A percentile compares a stretch with the other conserved stretches of the same genome.
Conservation (phyloP, 768 basidiomycete species). For the Suillus lakei region DNA sequence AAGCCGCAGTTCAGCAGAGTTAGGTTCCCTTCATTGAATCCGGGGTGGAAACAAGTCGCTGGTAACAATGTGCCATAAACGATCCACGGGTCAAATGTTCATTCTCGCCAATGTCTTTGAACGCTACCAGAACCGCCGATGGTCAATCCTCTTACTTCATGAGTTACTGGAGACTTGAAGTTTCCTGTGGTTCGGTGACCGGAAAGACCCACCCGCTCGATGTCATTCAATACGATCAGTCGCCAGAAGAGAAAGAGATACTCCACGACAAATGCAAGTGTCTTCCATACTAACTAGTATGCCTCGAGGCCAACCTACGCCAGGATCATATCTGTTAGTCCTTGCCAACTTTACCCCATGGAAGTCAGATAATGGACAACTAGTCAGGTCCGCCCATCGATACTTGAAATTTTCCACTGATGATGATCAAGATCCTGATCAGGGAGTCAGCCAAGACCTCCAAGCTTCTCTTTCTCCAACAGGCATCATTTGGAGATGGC, state of each 20-base stretch:
- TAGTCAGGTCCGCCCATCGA: neutral
- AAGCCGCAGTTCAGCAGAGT: neutral
- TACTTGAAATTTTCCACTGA: neutral
- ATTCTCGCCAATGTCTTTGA: neutral
- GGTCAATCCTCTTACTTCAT: neutral
- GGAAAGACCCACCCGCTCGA: neutral
- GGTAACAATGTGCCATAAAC: constrained; percentile 1
- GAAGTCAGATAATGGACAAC: neutral
- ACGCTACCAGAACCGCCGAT: neutral
- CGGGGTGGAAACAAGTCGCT: neutral
- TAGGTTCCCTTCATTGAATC: neutral
- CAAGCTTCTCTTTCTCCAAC: neutral
- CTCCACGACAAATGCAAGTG: neutral
- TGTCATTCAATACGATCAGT: neutral
- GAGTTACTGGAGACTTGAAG: neutral
- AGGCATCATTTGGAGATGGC: neutral
- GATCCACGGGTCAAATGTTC: neutral
- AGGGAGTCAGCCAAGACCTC: neutral
- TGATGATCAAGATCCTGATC: neutral
- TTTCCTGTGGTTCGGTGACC: neutral
- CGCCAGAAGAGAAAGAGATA: neutral
- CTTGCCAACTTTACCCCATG: neutral
- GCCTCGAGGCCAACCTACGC: neutral
- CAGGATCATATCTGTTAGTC: neutral
- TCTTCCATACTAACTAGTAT: neutral